A percentile compares a stretch with the other conserved stretches of the same genome.
These are phyloP conservation scores for Emericellopsis terricola DNA, from an alignment of 495 filamentous ascomycete genomes.

Conservation along the genomic window DNA sequence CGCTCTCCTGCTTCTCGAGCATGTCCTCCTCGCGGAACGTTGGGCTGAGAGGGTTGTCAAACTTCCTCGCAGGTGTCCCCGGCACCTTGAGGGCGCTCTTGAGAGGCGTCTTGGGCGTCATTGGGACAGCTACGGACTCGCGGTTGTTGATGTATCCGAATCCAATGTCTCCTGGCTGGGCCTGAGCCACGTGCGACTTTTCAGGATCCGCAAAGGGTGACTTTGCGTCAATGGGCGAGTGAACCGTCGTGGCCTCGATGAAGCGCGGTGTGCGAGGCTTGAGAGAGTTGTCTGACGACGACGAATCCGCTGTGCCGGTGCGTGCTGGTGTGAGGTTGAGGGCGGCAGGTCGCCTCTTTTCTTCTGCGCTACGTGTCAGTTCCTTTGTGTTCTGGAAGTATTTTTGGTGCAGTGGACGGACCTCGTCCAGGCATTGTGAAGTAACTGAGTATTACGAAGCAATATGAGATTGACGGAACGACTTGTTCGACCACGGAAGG, in stretches of 20 bases:
- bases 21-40: constrained; percentile 76
- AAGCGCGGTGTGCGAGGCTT: constrained; percentile 76
- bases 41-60: constrained; percentile 58
- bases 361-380: constrained; percentile 15
- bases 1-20: constrained; percentile 61
- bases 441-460: neutral
- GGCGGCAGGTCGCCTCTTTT: constrained; percentile 32
- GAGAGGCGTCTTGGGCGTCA: constrained; percentile 55
- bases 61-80: constrained; percentile 49
- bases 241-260: constrained; percentile 73
- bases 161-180: constrained; percentile 67
- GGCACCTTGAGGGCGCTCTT: constrained; percentile 78
- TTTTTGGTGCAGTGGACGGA: constrained; percentile 7
- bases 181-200: constrained; percentile 36
- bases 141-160: constrained; percentile 67
- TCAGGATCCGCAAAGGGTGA: constrained; percentile 54
- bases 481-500: constrained; percentile 4
- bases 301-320: constrained; percentile 28
- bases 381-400: neutral
- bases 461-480: too few relatives aligned
- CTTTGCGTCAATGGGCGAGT: constrained; percentile 57
- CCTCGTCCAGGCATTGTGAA: constrained; percentile 1
- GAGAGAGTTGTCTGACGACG: constrained; percentile 41
- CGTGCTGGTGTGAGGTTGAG: constrained; percentile 27
- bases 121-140: constrained; percentile 29